phyloP scores from a whole-genome alignment of 352 stramenopile genomes.

The Phytopythium litorale region DNA sequence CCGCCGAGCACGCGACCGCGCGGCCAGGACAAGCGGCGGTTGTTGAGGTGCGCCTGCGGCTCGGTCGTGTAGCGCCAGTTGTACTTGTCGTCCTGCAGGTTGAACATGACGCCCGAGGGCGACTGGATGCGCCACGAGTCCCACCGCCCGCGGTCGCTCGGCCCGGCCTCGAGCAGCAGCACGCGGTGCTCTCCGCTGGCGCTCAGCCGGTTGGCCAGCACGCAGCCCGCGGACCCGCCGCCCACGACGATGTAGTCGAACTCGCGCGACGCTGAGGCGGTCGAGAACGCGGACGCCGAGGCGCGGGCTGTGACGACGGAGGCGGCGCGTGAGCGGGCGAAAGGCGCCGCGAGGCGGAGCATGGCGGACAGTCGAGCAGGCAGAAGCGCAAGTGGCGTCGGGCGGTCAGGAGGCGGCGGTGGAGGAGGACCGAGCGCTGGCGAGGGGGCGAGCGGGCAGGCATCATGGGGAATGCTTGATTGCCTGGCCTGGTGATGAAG shows the following conservation, averaged over 20 bases:
- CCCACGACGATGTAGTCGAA: slow-evolving; percentile 89
- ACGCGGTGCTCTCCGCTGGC: slow-evolving; percentile 61
- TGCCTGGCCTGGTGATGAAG: no score
- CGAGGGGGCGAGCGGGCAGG: no score
- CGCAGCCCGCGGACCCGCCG: slow-evolving; percentile 74
- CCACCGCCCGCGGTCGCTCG: slow-evolving; percentile 55
- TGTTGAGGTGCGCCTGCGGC: slow-evolving; percentile 62
- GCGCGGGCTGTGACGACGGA: not conserved
- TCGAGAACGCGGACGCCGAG: not conserved
- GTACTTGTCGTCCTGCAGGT: slow-evolving; percentile 64
- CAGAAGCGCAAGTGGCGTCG: not conserved
- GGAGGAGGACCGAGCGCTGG: no score
- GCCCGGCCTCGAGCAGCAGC: slow-evolving; percentile 84
- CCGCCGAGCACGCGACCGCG: slow-evolving; percentile 70
- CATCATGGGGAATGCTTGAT: no score
- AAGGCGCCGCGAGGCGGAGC: not conserved
- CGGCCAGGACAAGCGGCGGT: slow-evolving; percentile 60
- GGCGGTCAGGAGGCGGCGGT: not conserved
- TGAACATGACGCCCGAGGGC: slow-evolving; percentile 64
- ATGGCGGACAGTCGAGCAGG: not conserved
- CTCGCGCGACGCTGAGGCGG: slow-evolving; percentile 10
- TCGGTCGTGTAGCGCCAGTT: slow-evolving; percentile 77
- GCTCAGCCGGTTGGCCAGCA: slow-evolving; percentile 81
- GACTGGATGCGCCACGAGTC: slow-evolving; percentile 83
- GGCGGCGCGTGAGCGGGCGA: not conserved